Conservation (phyloP, 345 rosid genomes). For the Citrus mangshanensis region DNA sequence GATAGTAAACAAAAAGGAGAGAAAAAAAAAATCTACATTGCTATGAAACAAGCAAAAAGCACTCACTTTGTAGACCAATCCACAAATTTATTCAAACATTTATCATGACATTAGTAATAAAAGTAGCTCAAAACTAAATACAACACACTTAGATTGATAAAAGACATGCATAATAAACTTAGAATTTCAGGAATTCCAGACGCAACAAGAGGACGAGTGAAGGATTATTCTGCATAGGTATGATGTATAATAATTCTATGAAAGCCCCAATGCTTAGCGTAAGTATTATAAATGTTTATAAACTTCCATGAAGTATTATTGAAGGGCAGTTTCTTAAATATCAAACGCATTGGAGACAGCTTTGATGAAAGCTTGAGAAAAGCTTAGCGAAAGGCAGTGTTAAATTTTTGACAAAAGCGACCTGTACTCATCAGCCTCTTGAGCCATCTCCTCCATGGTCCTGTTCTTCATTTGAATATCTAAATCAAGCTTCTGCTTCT, state of each 20-base stretch:
- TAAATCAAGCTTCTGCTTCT: conserved; percentile 70
- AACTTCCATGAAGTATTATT: neutral
- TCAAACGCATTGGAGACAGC: neutral
- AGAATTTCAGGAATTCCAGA: neutral
- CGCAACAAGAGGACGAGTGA: neutral
- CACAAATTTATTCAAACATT: neutral
- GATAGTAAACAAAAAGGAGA: too few species aligned
- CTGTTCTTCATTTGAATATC: conserved; percentile 78
- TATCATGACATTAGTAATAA: neutral
- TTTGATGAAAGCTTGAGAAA: neutral
- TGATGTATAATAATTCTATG: neutral
- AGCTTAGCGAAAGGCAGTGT: neutral
- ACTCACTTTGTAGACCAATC: too few species aligned
- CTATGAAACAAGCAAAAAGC: neutral
- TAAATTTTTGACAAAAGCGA: conserved; percentile 24
- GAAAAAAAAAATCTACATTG: too few species aligned
- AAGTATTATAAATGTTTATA: too few species aligned
- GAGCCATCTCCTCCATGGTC: conserved; percentile 66
- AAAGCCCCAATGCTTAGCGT: neutral
- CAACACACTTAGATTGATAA: neutral
- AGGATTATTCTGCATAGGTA: neutral
- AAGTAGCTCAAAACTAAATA: neutral
- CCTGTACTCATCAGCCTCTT: conserved; percentile 70
- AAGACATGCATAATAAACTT: too few species aligned
- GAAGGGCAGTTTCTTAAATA: neutral